Percentiles rank a stretch among this genome's conserved stretches.
Evolutionary conservation across 305 asterid genomes (phyloP).

Genomic region (Plantago coronopus): DNA sequence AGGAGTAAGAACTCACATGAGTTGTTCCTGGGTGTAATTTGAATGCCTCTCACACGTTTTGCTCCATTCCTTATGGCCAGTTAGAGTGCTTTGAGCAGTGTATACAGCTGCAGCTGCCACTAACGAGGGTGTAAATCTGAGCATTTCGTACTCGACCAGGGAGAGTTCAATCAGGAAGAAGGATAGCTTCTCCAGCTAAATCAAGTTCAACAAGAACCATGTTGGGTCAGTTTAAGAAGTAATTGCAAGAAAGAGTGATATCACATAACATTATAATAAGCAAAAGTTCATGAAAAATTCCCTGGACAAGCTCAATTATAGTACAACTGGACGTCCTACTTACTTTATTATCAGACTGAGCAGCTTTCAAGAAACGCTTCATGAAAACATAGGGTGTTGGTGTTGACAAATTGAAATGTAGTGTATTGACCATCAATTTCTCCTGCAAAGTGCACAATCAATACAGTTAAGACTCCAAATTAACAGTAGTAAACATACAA

Average conservation of each 20-base stretch:
- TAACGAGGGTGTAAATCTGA: constrained; percentile 62
- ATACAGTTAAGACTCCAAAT: neutral
- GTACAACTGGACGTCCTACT: too few species aligned
- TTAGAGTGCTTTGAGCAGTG: constrained; percentile 48
- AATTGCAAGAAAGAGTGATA: neutral
- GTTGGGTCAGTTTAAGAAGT: neutral
- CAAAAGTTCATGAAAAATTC: neutral
- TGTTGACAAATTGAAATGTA: constrained; percentile 67
- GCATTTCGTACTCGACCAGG: constrained; percentile 74
- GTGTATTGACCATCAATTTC: constrained; percentile 60
- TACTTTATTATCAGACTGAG: constrained; percentile 58
- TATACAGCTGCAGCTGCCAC: constrained; percentile 73
- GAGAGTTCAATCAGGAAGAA: constrained; percentile 70
- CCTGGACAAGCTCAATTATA: too few species aligned
- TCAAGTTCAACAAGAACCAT: neutral
- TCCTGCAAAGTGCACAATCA: constrained; percentile 40
- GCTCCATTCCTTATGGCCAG: constrained; percentile 46
- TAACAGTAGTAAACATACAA: neutral
- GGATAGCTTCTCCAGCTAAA: constrained; percentile 59
- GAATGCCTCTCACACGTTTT: constrained; percentile 56
- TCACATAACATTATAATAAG: neutral
- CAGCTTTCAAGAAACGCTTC: constrained; percentile 80
- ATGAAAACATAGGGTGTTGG: constrained; percentile 86
- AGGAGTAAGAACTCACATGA: constrained; percentile 43
- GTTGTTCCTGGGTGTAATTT: constrained; percentile 47